phyloP scores from a whole-genome alignment of 2,329 filamentous ascomycete species.

The Passalora sequoiae region DNA sequence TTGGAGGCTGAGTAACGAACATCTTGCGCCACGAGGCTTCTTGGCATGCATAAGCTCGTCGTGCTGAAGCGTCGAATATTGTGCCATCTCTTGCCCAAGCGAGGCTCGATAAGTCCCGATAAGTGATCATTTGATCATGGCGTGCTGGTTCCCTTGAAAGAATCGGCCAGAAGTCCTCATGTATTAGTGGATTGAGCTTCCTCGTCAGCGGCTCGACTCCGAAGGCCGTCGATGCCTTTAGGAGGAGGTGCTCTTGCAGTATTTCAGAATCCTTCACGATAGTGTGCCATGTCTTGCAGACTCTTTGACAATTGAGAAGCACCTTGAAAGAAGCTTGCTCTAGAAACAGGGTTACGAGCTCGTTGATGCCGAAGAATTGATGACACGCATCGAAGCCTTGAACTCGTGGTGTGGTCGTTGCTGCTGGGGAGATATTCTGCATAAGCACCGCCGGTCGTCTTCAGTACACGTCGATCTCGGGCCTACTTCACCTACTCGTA shows the following conservation, averaged over 20 bases:
- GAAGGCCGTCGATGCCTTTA: conserved; percentile 1
- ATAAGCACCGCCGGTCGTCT: not conserved
- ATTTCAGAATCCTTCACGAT: conserved; percentile 5
- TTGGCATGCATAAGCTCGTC: conserved; percentile 9
- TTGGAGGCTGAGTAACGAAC: conserved; percentile 13
- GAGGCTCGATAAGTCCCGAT: conserved; percentile 1
- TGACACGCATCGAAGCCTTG: conserved; percentile 4
- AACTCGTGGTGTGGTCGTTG: not conserved
- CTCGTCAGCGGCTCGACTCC: too few relatives aligned
- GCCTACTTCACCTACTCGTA: too few relatives aligned
- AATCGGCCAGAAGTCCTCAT: conserved; percentile 5
- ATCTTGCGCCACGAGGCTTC: conserved; percentile 17
- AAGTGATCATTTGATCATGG: not conserved
- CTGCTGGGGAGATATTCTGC: not conserved
- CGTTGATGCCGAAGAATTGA: conserved; percentile 15
- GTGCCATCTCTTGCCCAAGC: conserved; percentile 11
- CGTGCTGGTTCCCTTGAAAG: not conserved
- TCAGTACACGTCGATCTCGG: too few relatives aligned
- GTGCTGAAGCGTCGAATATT: not conserved
- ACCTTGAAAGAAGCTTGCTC: conserved; percentile 4
- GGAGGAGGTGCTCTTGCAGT: conserved; percentile 11
- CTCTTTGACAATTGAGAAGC: conserved; percentile 12
- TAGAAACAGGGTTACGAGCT: conserved; percentile 12
- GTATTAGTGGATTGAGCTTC: conserved; percentile 7
- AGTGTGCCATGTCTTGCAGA: conserved; percentile 10